Evolutionary conservation across 192 early-diverging fungal species (phyloP).

Genomic region (Spizellomyces punctatus): DNA sequence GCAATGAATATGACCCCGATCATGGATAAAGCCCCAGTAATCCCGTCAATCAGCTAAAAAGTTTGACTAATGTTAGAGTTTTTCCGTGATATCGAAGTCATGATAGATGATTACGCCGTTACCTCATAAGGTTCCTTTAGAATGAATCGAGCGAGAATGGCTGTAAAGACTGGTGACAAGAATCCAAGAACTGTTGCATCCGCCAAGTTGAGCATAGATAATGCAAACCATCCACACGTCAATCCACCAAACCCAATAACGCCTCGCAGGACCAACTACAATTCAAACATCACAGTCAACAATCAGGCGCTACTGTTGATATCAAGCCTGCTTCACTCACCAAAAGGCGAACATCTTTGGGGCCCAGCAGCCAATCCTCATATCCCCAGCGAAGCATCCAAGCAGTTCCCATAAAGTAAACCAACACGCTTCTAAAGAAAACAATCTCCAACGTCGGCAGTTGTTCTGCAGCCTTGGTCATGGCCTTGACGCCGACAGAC

Average conservation of each 20-base stretch:
- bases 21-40: slow-evolving; percentile 29
- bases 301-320: neutral
- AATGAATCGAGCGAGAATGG: slow-evolving; percentile 30
- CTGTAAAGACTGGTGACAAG: slow-evolving; percentile 33
- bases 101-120: neutral
- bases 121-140: slow-evolving; percentile 33
- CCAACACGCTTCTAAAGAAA: slow-evolving; percentile 21
- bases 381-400: slow-evolving; percentile 26
- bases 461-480: slow-evolving; percentile 17
- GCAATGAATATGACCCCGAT: slow-evolving; percentile 38
- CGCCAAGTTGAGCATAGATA: slow-evolving; percentile 27
- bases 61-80: neutral
- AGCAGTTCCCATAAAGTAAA: slow-evolving; percentile 12
- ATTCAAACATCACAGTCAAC: neutral
- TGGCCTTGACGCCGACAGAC: slow-evolving; percentile 30
- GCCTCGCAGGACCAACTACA: slow-evolving; percentile 22
- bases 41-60: slow-evolving; percentile 27
- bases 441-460: slow-evolving; percentile 32
- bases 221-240: slow-evolving; percentile 30
- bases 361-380: slow-evolving; percentile 18
- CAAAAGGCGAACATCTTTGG: slow-evolving; percentile 22
- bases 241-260: slow-evolving; percentile 23
- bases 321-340: slow-evolving; percentile 2
- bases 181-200: slow-evolving; percentile 40
- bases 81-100: neutral